Base-by-base conservation (phyloP, 441 rosid species). In the Bruguiera hainesii region DNA sequence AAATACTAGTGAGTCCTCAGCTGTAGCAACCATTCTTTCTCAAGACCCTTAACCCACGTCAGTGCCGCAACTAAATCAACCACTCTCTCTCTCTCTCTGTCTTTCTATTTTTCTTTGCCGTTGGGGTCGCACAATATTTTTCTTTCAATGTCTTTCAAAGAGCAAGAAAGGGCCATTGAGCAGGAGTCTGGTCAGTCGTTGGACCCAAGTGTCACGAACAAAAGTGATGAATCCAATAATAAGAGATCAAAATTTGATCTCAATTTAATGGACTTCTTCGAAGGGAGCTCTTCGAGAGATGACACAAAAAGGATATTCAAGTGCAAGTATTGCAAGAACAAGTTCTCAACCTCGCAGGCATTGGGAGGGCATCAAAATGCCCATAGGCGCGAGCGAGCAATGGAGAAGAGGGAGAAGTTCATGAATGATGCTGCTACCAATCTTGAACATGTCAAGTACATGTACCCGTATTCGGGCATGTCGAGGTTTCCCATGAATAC, bases 351-450 rank as follows among this genome's bases (percentile, higher is more conserved):
- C 49, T 49, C 67, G 23, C 75, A 65, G 42, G 66, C 70, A 1
- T 18, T 71, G 20, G 78, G 75, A 25, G 78, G 75, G 11, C 78
- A 75, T 51, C 78, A 75, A 50, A 75, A 75, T 20, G 75, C 71
- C 19, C 78, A 75, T 20, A 63, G 33, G 37, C 61, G 50, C 4
- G 78, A 75, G 49, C 61, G 75, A n/a, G 68, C 71, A 16, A 1
- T 29, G 7, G 33, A 3, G 56, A 75, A 70, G 30, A 68, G 20
- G 37, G 65, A 68, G 35, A 68, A 51, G 60, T 48, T 67, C 23
- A 2, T 53, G 64, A 30, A 10, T 30, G 57, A 25, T 49, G 7
- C 65, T 23, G 3, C 50, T 16, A n/a, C 25, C 58, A 20, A 53
- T 11, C 16, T 39, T 23, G 58, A 53, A 10, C 58, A 53, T 3